A percentile compares a stretch with the other conserved stretches of the same genome.
phyloP scores from a whole-genome alignment of 2,329 filamentous ascomycete genomes.

The Dryadomyces quercus-mongolicae region DNA sequence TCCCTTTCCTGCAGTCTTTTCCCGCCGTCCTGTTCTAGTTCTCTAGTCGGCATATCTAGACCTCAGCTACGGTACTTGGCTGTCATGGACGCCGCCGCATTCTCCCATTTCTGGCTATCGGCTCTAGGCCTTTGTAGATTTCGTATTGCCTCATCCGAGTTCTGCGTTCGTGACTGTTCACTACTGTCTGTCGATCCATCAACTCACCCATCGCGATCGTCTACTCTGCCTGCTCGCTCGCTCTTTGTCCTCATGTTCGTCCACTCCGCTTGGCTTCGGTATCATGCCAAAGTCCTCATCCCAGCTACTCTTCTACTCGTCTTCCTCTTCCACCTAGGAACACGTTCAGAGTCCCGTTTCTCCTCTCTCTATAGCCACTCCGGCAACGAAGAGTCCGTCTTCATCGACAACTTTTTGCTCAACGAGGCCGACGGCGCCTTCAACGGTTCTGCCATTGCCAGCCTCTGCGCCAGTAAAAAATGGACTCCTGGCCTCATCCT shows the following conservation, averaged over 20 bases:
- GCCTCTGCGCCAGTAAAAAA: conserved; percentile 22
- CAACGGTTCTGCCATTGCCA: conserved; percentile 18
- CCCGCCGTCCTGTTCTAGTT: no score
- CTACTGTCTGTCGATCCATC: no score
- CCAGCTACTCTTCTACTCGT: conserved; percentile 15
- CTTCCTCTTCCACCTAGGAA: conserved; percentile 14
- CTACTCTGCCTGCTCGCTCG: background rate
- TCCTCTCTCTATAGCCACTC: conserved; percentile 16
- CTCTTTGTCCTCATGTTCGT: background rate
- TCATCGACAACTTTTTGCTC: conserved; percentile 21
- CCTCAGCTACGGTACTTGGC: no score
- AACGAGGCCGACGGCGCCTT: conserved; percentile 21
- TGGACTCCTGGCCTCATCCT: conserved; percentile 30
- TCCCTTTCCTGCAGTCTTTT: no score
- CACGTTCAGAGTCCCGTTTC: conserved; percentile 3
- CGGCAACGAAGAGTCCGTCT: conserved; percentile 20
- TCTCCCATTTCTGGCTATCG: no score
- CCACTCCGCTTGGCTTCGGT: conserved; percentile 4
- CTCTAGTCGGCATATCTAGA: no score
- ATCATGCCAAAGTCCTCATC: conserved; percentile 15
- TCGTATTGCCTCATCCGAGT: no score
- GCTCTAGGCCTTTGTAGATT: no score
- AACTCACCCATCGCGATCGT: no score
- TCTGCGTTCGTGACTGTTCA: no score
- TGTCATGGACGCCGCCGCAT: no score